Evolutionary conservation across 352 stramenopile species (phyloP).

Genomic region (Plasmopara halstedii): DNA sequence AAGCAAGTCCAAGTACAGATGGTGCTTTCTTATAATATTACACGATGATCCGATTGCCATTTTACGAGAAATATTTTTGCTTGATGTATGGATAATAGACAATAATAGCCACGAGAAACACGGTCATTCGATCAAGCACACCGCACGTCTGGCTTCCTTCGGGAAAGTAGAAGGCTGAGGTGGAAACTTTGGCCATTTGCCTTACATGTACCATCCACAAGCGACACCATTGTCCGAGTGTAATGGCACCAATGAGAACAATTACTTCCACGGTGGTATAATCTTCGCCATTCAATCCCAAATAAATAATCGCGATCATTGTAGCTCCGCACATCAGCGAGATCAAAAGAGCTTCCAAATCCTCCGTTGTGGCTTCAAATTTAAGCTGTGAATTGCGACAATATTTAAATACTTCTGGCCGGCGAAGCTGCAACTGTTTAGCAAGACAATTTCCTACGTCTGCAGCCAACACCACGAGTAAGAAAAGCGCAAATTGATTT

Average conservation of each 20-base stretch:
- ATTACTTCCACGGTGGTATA: slow-evolving; percentile 28
- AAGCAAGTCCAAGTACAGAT: neutral
- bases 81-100: slow-evolving; percentile 50
- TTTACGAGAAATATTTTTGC: slow-evolving; percentile 22
- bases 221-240: slow-evolving; percentile 31
- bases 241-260: slow-evolving; percentile 34
- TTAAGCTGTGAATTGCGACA: slow-evolving; percentile 19
- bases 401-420: slow-evolving; percentile 17
- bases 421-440: slow-evolving; percentile 18
- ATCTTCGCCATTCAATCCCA: slow-evolving; percentile 12
- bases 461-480: slow-evolving; percentile 36
- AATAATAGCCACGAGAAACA: slow-evolving; percentile 38
- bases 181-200: slow-evolving; percentile 35
- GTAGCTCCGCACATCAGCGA: slow-evolving; percentile 25
- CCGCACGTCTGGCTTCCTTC: slow-evolving; percentile 24
- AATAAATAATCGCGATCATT: slow-evolving; percentile 26
- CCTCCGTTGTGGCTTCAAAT: slow-evolving; percentile 13
- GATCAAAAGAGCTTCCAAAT: slow-evolving; percentile 25
- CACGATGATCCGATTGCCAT: too few relatives aligned
- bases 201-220: slow-evolving; percentile 30
- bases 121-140: slow-evolving; percentile 33
- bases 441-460: slow-evolving; percentile 30
- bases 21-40: too few relatives aligned
- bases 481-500: slow-evolving; percentile 38
- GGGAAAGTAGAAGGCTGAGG: slow-evolving; percentile 38